Percentiles rank a stretch among this genome's conserved stretches.
Evolutionary conservation across 164 flowering plant genomes (phyloP).

Genomic region (Cinnamomum micranthum): DNA sequence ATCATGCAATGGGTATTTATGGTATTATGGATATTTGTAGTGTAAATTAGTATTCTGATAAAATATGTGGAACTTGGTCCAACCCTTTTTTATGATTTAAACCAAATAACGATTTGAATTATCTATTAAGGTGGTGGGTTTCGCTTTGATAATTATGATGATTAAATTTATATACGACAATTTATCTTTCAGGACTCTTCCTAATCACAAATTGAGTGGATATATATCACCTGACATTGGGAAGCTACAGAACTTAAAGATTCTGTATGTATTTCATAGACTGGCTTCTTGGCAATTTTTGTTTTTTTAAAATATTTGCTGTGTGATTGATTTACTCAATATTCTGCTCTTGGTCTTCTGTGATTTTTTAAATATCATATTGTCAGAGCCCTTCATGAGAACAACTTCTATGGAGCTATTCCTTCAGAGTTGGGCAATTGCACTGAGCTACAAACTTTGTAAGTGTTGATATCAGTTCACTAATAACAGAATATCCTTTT

Average conservation of each 20-base stretch:
- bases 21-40: no score
- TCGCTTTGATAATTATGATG: background rate
- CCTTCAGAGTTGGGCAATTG: slow-evolving; percentile 86
- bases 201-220: slow-evolving; percentile 74
- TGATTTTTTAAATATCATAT: background rate
- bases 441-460: slow-evolving; percentile 71
- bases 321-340: background rate
- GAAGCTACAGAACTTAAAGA: slow-evolving; percentile 65
- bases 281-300: background rate
- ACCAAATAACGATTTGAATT: background rate
- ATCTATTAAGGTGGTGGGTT: background rate
- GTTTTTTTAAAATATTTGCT: background rate
- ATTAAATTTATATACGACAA: background rate
- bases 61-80: background rate
- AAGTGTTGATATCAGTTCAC: slow-evolving; percentile 26
- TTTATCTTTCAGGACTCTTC: slow-evolving; percentile 56
- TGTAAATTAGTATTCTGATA: background rate
- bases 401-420: slow-evolving; percentile 78
- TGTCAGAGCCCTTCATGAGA: slow-evolving; percentile 67
- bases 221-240: slow-evolving; percentile 84
- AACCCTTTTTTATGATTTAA: no score
- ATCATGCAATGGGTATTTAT: no score
- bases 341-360: slow-evolving; percentile 7
- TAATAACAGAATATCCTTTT: background rate
- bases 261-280: slow-evolving; percentile 53